phyloP scores from a whole-genome alignment of 2,329 filamentous ascomycete species.

The Ceratocystis lukuohia region DNA sequence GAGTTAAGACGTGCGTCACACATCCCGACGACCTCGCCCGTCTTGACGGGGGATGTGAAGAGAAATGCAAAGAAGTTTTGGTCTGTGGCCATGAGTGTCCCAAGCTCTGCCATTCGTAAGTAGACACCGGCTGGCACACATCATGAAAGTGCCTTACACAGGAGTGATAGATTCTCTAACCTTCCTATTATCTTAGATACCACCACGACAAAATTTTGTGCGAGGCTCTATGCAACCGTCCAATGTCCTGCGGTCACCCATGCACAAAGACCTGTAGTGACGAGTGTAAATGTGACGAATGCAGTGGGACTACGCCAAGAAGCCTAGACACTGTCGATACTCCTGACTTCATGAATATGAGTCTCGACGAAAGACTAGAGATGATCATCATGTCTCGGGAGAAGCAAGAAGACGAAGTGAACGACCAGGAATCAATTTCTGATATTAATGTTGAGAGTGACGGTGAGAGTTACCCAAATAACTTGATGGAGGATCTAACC shows the following conservation, averaged over 20 bases:
- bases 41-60: constrained; percentile 20
- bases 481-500: not conserved
- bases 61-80: constrained; percentile 3
- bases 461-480: not conserved
- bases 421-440: not conserved
- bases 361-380: not conserved
- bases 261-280: not conserved
- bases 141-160: not conserved
- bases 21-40: constrained; percentile 39
- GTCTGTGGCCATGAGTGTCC: constrained; percentile 16
- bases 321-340: not conserved
- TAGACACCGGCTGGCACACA: not conserved
- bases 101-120: not conserved
- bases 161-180: not conserved
- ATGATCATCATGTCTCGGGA: constrained; percentile 2
- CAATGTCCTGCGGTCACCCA: not conserved
- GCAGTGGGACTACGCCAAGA: not conserved
- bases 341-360: not conserved
- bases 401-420: not conserved
- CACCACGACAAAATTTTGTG: not conserved
- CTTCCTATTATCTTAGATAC: not conserved
- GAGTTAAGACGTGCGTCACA: constrained; percentile 21
- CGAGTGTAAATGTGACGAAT: not conserved
- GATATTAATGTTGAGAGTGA: not conserved
- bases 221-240: not conserved